phyloP scores from a whole-genome alignment of 2,329 filamentous ascomycete genomes.

The Cladorrhinum sp. region DNA sequence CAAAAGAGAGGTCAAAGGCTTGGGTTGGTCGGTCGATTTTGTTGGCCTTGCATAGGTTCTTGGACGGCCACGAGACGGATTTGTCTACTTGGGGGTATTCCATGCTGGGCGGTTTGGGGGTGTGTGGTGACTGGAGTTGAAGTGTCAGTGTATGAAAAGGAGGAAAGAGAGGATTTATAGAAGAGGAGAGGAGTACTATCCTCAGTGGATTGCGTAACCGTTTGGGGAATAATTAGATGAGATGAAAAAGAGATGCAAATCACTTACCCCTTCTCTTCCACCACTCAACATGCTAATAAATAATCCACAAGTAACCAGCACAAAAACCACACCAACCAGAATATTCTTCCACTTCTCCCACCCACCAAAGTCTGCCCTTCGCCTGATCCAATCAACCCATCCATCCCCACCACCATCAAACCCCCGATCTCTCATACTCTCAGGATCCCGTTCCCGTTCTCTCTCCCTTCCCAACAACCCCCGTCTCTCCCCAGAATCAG shows the following conservation, averaged over 20 bases:
- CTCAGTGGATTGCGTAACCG: neutral
- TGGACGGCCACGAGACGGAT: constrained; percentile 21
- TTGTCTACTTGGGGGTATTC: constrained; percentile 30
- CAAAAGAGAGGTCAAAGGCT: constrained; percentile 36
- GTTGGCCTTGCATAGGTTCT: constrained; percentile 20
- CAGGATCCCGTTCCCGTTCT: constrained; percentile 32
- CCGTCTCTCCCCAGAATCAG: constrained; percentile 44
- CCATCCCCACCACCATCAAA: constrained; percentile 28
- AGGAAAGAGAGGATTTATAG: neutral
- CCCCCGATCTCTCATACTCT: constrained; percentile 44
- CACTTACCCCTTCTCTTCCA: constrained; percentile 29
- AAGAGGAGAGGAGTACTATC: neutral
- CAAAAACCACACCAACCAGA: constrained; percentile 30
- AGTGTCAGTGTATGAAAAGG: constrained; percentile 5
- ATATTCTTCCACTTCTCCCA: constrained; percentile 32
- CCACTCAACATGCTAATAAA: constrained; percentile 29
- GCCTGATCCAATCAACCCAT: constrained; percentile 31
- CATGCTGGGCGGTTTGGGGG: constrained; percentile 18
- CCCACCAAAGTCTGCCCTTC: constrained; percentile 26
- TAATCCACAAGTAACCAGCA: constrained; percentile 33
- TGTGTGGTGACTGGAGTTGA: constrained; percentile 1
- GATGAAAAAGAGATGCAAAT: constrained; percentile 10
- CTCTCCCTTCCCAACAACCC: constrained; percentile 36
- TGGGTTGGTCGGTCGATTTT: constrained; percentile 32
- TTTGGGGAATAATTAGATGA: neutral